Evolutionary conservation across 2,329 filamentous ascomycete species (phyloP), one percentile per base, ranked within the genome.

Genomic region (Ophiostoma pallidulum): DNA sequence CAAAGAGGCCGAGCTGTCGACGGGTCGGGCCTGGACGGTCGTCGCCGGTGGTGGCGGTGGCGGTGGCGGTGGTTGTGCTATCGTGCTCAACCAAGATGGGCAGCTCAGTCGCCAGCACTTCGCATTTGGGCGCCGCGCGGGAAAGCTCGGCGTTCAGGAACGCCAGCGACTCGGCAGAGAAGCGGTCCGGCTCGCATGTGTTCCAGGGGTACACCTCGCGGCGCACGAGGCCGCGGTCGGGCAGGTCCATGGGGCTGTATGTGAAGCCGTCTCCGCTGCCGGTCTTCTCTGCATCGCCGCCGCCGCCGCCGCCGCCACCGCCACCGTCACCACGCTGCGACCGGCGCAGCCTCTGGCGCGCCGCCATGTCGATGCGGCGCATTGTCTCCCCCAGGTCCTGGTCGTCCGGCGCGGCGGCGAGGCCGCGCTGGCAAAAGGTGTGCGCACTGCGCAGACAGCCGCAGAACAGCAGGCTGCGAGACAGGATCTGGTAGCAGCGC

Each of bases 1-100:
- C 91, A 62, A 97, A 97, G 4, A 98, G 75, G 4, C 92, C 92
- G 0, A 98, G 75, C 64, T 98, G 92, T 51, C 77, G 75, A 56
- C 80, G 82, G 5, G 77, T 82, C 8, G 72, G 68, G 33, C 19
- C 36, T 4, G 4, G 33, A 13, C 13, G 19, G n/a, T 72, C 68
- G 54, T 70, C 71, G 22, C 59, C 60, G 24, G 20, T 18, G n/a
- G 28, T 22, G 22, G 5, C 33, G 4, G 22, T 16, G 8, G 41
- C 33, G 4, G 26, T 33, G 2, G 4, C 29, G 7, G 38, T 16
- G 18, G n/a, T 4, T n/a, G 3, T 10, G 18, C 16, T 26, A 4
- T 73, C 75, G 41, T 75, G 24, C 24, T 28, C 24, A 28, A 28
- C 69, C 20, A 97, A 67, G 0, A 86, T 70, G 1, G 91, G 92